A percentile compares a stretch with the other conserved stretches of the same genome.
Evolutionary conservation across 345 rosid genomes (phyloP).

Genomic region (Pistacia vera): DNA sequence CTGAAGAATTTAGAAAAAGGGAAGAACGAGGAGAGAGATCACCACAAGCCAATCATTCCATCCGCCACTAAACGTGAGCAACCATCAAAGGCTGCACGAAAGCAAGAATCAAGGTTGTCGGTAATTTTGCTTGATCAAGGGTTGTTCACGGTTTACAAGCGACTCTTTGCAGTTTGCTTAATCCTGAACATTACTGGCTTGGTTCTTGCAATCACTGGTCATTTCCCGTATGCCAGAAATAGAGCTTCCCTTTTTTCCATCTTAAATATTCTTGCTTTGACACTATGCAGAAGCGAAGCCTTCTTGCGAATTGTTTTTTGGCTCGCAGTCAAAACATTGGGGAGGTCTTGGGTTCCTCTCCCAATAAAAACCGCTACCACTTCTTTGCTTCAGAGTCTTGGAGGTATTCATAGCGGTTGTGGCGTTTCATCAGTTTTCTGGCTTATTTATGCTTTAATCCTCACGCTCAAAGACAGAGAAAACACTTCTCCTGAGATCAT

Average conservation of each 20-base stretch:
- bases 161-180: slow-evolving; percentile 53
- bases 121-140: slow-evolving; percentile 86
- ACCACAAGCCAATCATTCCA: slow-evolving; percentile 18
- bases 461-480: slow-evolving; percentile 53
- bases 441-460: slow-evolving; percentile 64
- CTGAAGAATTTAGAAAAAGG: slow-evolving; percentile 47
- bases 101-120: slow-evolving; percentile 57
- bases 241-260: slow-evolving; percentile 68
- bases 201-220: slow-evolving; percentile 60
- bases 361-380: slow-evolving; percentile 60
- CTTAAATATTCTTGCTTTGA: slow-evolving; percentile 63
- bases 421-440: slow-evolving; percentile 75
- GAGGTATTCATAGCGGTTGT: slow-evolving; percentile 81
- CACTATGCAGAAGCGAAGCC: slow-evolving; percentile 83
- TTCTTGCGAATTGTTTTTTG: slow-evolving; percentile 60
- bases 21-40: slow-evolving; percentile 22
- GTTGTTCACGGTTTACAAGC: slow-evolving; percentile 72
- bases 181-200: slow-evolving; percentile 51
- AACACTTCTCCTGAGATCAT: slow-evolving; percentile 61
- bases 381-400: slow-evolving; percentile 72
- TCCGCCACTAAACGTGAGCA: slow-evolving; percentile 38
- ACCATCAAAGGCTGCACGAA: slow-evolving; percentile 40
- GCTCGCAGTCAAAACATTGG: slow-evolving; percentile 55
- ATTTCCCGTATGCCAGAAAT: slow-evolving; percentile 67
- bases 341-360: slow-evolving; percentile 61